These are phyloP conservation scores for Hypomontagnella monticulosa DNA, from an alignment of 495 filamentous ascomycete genomes.

Conservation along the genomic window DNA sequence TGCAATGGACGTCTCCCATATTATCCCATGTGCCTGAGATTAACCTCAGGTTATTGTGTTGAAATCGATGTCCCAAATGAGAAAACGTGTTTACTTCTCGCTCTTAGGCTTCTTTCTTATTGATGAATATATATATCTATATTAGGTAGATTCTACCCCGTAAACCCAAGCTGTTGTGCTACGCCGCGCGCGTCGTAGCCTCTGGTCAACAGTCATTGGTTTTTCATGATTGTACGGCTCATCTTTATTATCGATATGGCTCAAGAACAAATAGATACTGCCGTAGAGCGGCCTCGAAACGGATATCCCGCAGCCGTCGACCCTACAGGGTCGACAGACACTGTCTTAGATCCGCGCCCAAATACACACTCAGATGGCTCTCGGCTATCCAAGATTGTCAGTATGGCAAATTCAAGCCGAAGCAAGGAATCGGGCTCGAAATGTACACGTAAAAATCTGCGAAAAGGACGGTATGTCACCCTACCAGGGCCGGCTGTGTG, in stretches of 20 bases:
- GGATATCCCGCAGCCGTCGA: neutral
- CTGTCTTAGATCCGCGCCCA: neutral
- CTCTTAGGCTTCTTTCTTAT: too few species aligned
- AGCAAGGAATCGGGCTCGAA: neutral
- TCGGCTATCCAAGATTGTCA: neutral
- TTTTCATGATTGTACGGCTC: neutral
- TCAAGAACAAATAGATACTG: neutral
- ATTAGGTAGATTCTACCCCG: too few species aligned
- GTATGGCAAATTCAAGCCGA: neutral
- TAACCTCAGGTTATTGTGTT: too few species aligned
- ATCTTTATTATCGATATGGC: constrained; percentile 1
- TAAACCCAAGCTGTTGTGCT: neutral
- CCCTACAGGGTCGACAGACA: constrained; percentile 4
- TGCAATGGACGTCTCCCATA: too few species aligned
- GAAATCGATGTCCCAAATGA: too few species aligned
- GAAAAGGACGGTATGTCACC: too few species aligned
- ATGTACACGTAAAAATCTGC: neutral
- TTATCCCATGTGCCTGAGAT: too few species aligned
- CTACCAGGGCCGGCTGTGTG: too few species aligned
- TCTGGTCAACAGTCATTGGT: neutral
- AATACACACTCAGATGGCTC: neutral
- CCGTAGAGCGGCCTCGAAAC: neutral
- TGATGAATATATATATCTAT: too few species aligned
- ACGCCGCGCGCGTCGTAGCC: too few species aligned
- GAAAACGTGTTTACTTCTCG: too few species aligned